Evolutionary conservation across 179 eudicot species (phyloP), one percentile per base, ranked within the genome.

Genomic region (Gypsophila paniculata): DNA sequence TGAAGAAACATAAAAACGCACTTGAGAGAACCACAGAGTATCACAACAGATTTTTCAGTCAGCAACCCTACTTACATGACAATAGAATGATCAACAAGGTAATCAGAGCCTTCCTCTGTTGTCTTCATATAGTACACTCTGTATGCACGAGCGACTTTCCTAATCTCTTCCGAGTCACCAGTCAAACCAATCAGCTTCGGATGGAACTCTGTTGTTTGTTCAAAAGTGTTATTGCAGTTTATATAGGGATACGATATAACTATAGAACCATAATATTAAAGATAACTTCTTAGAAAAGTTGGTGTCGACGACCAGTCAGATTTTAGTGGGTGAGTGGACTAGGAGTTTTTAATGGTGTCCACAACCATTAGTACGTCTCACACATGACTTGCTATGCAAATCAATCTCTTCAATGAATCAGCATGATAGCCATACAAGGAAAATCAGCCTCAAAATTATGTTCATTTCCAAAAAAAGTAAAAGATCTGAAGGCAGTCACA

Each of bases 121-220:
- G 98, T 93, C 82, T 93, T 93, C 98, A 93, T 91, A 70, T 91
- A 93, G 83, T 93, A 93, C 3, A 93, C 97, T 70, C 98, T 89
- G 77, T 86, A 93, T 32, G 97, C 88, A 63, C 93, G 96, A 55
- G 98, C 98, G 79, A 86, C 89, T 80, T 91, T 91, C 68, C 86
- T 79, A 42, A 93, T 68, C 83, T 93, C 98, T 29, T 88, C 96
- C 1, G 90, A 83, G 22, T 77, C 83, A 74, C 98, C 98, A 65
- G 98, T 93, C 52, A 93, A 84, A 62, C 98, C 98, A 78, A 93
- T 81, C 73, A 93, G 83, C 55, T 81, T 87, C 17, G 98, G 96
- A 68, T 93, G 98, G 74, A 93, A 93, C 82, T 91, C 98, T 93
- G 89, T 55, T n/a, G 38, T 66, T 22, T 18, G 67, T 38, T 58